Evolutionary conservation across 148 eudicot species (phyloP).

Genomic region (Fagopyrum esculentum): DNA sequence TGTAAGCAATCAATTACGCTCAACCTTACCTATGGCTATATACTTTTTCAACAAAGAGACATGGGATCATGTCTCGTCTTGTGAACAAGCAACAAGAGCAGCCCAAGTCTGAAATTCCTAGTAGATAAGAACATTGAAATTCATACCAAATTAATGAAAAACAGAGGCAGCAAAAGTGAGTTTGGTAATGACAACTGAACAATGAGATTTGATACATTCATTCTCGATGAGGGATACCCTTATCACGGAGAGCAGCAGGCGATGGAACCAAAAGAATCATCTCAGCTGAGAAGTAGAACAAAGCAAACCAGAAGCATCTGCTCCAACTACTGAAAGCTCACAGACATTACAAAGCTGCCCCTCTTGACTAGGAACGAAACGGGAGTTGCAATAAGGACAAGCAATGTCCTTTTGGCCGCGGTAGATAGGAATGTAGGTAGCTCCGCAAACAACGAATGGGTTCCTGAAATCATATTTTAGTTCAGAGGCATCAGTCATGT

Average conservation of each 20-base stretch:
- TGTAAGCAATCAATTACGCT: background rate
- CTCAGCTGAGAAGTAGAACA: slow-evolving; percentile 33
- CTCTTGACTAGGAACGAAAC: slow-evolving; percentile 67
- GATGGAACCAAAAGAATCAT: background rate
- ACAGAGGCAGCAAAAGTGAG: slow-evolving; percentile 11
- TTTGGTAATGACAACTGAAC: background rate
- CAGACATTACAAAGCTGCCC: slow-evolving; percentile 82
- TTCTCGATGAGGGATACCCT: slow-evolving; percentile 12
- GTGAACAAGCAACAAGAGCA: slow-evolving; percentile 23
- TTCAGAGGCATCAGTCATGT: slow-evolving; percentile 59
- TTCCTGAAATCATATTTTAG: slow-evolving; percentile 92
- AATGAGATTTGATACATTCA: slow-evolving; percentile 5
- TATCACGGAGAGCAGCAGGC: slow-evolving; percentile 15
- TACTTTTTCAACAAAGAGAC: slow-evolving; percentile 18
- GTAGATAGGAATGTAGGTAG: slow-evolving; percentile 77
- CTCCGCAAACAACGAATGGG: slow-evolving; percentile 89
- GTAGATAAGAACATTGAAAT: slow-evolving; percentile 35
- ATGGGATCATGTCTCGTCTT: slow-evolving; percentile 24
- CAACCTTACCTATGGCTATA: slow-evolving; percentile 18
- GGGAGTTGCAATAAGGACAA: slow-evolving; percentile 78
- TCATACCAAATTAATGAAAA: slow-evolving; percentile 14
- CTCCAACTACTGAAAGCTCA: slow-evolving; percentile 69
- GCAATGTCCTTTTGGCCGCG: slow-evolving; percentile 71
- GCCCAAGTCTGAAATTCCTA: slow-evolving; percentile 31
- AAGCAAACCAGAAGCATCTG: slow-evolving; percentile 93